These are phyloP conservation scores for Coniochaeta sp. DNA, from an alignment of 2,329 filamentous ascomycete species.

Conservation along the genomic window DNA sequence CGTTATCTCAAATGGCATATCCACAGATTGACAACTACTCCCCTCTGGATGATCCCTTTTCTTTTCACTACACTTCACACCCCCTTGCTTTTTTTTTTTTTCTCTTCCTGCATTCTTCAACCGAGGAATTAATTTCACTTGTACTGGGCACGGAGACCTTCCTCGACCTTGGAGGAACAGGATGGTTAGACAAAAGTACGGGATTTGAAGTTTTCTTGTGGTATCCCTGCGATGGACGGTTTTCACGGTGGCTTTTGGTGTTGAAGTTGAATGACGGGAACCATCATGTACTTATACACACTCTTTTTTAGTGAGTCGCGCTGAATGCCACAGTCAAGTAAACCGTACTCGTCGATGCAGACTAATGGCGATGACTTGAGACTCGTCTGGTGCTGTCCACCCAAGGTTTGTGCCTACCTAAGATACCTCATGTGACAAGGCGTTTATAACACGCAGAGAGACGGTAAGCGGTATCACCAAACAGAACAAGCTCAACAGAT, in stretches of 20 bases:
- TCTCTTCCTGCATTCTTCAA: not conserved
- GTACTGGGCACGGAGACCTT: not conserved
- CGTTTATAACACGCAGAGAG: not conserved
- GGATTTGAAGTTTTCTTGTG: slow-evolving; percentile 1
- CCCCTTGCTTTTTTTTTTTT: no score
- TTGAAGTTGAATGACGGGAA: not conserved
- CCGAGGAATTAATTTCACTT: not conserved
- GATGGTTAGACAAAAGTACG: slow-evolving; percentile 1
- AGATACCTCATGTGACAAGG: no score
- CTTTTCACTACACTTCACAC: not conserved
- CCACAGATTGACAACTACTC: slow-evolving; percentile 1
- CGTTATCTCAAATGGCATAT: slow-evolving; percentile 1
- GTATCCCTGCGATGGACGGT: not conserved
- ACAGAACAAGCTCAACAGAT: not conserved
- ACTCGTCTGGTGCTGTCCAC: no score
- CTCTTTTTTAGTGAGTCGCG: not conserved
- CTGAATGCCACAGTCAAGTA: not conserved
- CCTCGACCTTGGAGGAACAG: not conserved
- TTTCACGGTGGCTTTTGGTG: not conserved
- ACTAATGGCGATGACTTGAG: not conserved
- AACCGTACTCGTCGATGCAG: not conserved
- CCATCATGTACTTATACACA: not conserved
- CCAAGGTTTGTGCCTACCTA: not conserved
- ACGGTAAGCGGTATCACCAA: not conserved
- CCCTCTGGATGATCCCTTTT: not conserved